Evolutionary conservation across 768 basidiomycete genomes (phyloP), one percentile per base, ranked within the genome.

Genomic region (Leccinum uliginosum): DNA sequence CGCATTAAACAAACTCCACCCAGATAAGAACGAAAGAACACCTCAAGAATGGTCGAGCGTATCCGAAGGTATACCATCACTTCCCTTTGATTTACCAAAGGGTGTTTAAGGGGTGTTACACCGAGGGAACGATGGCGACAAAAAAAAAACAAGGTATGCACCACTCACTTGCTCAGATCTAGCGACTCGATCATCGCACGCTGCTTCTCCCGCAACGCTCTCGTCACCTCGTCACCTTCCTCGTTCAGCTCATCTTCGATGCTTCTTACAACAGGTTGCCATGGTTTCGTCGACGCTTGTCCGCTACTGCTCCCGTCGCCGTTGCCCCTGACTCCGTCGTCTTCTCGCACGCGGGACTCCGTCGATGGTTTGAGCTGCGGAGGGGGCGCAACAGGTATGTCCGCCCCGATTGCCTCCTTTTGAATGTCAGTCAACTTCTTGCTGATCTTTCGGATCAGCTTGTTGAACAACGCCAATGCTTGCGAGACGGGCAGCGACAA

Each of bases 381-480:
- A 43, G 58, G 74, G 50, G 70, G 68, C 4, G 74, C 72, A n/a
- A 74, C 65, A 1, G 85, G 82, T 27, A 91, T 76, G 50, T 81
- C 80, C 1, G 83, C 82, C 19, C 80, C 82, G 59, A 96, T 84
- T 1, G 85, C 87, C 9, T 81, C 80, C 71, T 90, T 93, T 61
- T 89, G 91, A 19, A 96, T 79, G 38, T 89, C 87, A 26, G 84
- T 78, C 49, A 98, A 74, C 21, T 78, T 77, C 62, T 87, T 89
- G 62, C 81, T 84, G 60, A 96, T 82, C 73, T 94, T 93, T 52
- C 92, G 85, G 51, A 98, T 75, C 38, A 93, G 77, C 75, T 98
- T 98, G 62, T 86, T 87, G 73, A 99, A 94, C 34, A 98, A 76
- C 0, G 96, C 96, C 7, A 99, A 79, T 2, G 83, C 79, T 70